Conservation (phyloP, 2,329 filamentous ascomycete species). For the Dactylellina leptospora region DNA sequence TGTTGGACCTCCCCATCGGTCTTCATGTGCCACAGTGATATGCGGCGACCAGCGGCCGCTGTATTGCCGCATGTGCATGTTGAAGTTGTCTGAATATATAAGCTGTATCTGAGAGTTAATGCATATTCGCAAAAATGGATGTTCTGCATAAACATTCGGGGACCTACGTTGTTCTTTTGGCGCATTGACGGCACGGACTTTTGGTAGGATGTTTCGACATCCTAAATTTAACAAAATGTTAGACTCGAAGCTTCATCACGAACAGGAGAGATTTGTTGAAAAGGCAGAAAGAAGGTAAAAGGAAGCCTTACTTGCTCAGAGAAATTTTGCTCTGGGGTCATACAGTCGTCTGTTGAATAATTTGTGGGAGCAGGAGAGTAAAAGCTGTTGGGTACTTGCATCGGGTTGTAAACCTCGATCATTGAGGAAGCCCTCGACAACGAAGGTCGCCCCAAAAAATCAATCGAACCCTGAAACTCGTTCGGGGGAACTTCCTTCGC, state of each 20-base stretch:
- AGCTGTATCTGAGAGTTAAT: too few relatives aligned
- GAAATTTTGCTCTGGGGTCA: constrained; percentile 38
- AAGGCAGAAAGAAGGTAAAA: constrained; percentile 1
- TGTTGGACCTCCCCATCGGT: constrained; percentile 26
- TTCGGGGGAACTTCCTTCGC: constrained; percentile 11
- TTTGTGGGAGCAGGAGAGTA: constrained; percentile 43
- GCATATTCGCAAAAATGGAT: too few relatives aligned
- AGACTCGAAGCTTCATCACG: neutral
- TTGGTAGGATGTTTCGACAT: constrained; percentile 38
- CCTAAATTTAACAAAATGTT: constrained; percentile 4
- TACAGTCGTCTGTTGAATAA: constrained; percentile 47
- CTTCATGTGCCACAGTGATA: too few relatives aligned
- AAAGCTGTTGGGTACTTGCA: constrained; percentile 31
- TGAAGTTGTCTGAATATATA: too few relatives aligned
- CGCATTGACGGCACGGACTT: constrained; percentile 13
- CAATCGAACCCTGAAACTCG: constrained; percentile 41
- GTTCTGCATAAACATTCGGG: too few relatives aligned
- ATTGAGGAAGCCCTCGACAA: constrained; percentile 35
- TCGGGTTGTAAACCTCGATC: constrained; percentile 34
- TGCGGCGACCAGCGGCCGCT: too few relatives aligned
- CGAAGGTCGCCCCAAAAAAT: constrained; percentile 46
- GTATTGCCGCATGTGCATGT: neutral
- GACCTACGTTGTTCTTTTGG: constrained; percentile 25
- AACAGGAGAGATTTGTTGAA: neutral
- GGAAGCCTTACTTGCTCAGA: constrained; percentile 41